phyloP scores from a whole-genome alignment of 2,329 filamentous ascomycete species.

The Chalaropsis thielavioides region DNA sequence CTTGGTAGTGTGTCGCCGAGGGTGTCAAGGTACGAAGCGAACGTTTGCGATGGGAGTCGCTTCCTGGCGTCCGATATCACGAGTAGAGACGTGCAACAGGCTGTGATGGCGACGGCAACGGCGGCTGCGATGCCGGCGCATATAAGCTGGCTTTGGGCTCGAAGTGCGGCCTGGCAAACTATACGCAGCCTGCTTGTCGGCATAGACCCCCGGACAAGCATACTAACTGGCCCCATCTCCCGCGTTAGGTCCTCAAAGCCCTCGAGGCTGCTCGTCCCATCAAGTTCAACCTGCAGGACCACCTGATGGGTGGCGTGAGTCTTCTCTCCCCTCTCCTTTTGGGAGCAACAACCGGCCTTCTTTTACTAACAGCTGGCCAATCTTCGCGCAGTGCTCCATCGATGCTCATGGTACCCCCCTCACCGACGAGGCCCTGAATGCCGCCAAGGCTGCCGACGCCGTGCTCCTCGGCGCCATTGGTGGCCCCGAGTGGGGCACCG shows the following conservation, averaged over 20 bases:
- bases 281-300: slow-evolving; percentile 80
- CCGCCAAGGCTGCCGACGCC: slow-evolving; percentile 74
- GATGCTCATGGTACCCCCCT: slow-evolving; percentile 64
- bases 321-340: neutral
- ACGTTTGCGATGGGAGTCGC: neutral
- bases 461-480: slow-evolving; percentile 88
- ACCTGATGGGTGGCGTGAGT: slow-evolving; percentile 82
- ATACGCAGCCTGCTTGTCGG: too few relatives aligned
- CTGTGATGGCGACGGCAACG: neutral
- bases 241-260: slow-evolving; percentile 54
- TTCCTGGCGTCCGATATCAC: neutral
- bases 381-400: slow-evolving; percentile 58
- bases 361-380: neutral
- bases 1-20: slow-evolving; percentile 55
- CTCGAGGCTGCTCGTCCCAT: slow-evolving; percentile 56
- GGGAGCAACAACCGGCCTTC: neutral
- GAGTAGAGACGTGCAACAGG: neutral
- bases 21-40: slow-evolving; percentile 55
- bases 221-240: neutral
- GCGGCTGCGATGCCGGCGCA: neutral
- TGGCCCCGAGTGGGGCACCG: slow-evolving; percentile 92
- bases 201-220: too few relatives aligned
- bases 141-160: neutral
- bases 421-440: slow-evolving; percentile 67
- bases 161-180: neutral